Conservation (phyloP, 1,139 yeast genomes). For the Petasospora fabianii region DNA sequence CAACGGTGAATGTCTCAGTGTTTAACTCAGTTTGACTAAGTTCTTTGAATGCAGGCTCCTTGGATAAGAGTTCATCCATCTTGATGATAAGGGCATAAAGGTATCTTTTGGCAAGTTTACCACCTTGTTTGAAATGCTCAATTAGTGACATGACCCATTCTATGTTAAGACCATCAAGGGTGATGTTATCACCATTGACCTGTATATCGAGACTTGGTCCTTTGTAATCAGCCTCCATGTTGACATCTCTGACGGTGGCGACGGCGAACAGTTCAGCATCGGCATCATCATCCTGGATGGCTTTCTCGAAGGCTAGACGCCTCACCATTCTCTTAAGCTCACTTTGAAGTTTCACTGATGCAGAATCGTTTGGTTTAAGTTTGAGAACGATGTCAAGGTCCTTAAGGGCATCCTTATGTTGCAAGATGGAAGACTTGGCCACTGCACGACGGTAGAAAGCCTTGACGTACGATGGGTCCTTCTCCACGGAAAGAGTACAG, state of each 20-base stretch:
- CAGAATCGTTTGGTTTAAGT: constrained; percentile 64
- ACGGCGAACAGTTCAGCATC: constrained; percentile 41
- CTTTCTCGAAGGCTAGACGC: constrained; percentile 77
- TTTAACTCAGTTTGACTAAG: constrained; percentile 38
- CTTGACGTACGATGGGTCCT: constrained; percentile 68
- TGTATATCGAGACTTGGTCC: constrained; percentile 52
- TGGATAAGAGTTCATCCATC: constrained; percentile 59
- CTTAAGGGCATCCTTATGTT: constrained; percentile 68
- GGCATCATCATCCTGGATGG: constrained; percentile 70
- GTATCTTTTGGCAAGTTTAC: constrained; percentile 71
- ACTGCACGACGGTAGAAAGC: constrained; percentile 82
- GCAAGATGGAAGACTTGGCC: constrained; percentile 70
- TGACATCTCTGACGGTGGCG: constrained; percentile 35
- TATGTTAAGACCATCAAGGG: constrained; percentile 32
- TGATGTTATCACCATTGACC: constrained; percentile 23
- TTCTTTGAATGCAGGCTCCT: constrained; percentile 78
- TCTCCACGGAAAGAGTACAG: constrained; percentile 64
- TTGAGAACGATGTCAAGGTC: constrained; percentile 66
- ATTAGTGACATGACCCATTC: constrained; percentile 66
- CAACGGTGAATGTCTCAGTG: constrained; percentile 58
- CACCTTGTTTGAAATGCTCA: constrained; percentile 66
- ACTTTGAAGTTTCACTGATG: constrained; percentile 59
- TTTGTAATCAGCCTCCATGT: constrained; percentile 57
- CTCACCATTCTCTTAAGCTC: constrained; percentile 69
- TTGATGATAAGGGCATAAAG: constrained; percentile 79